Evolutionary conservation across 805 yeast species (phyloP), one percentile per base, ranked within the genome.

Genomic region (Candida insectorum): DNA sequence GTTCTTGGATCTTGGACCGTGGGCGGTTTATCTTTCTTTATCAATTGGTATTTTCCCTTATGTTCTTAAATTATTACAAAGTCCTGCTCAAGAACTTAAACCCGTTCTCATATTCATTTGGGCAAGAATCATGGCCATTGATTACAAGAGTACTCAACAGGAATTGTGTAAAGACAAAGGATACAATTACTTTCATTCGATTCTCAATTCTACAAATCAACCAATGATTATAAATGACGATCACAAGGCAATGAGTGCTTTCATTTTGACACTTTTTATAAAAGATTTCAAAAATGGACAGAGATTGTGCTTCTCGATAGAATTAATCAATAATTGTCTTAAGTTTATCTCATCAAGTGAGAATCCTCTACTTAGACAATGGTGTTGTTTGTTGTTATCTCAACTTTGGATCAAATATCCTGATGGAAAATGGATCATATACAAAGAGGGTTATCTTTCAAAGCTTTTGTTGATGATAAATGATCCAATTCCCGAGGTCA

Each of bases 121-220:
- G 98, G 96, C 97, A 0, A 71, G 97, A 45, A 87, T 93, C 15
- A 87, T 93, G 93, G 89, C 97, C 3, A 94, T 93, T 16, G 97
- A 91, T 58, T 82, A 84, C 54, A 75, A 77, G 44, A 82, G 84
- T 49, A 86, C 96, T 3, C 98, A 93, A 56, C 88, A 82, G 42
- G 98, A 93, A 51, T 71, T 93, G 19, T 75, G 93, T 43, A 89
- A 89, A 48, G 97, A 91, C 51, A 83, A 82, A 50, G 96, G 96
- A 0, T 89, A 79, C 57, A 78, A 80, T 48, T 91, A 93, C 56
- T 93, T 93, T 54, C 77, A 87, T 27, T 77, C 81, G 39, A 86
- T 91, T 51, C 62, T 93, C 28, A 79, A 81, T 36, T 55, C 46
- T 26, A 55, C 60, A 9, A 37, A 40, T 21, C 58, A 49, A 34